These are phyloP conservation scores for Sclerotinia spermophila DNA, from an alignment of 2,329 filamentous ascomycete species.

Conservation along the genomic window DNA sequence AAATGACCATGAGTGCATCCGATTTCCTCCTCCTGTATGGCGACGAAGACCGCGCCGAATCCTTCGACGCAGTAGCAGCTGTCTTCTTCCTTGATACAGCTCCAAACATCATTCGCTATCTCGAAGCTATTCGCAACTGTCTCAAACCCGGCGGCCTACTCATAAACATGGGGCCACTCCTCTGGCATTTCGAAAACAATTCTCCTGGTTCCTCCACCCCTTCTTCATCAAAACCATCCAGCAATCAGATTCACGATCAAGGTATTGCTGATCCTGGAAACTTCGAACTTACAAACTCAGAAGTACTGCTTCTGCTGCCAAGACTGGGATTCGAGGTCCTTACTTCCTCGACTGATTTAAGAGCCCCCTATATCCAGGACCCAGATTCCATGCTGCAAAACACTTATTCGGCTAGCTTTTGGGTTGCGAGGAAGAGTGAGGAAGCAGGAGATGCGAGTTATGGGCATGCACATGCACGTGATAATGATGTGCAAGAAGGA, in stretches of 20 bases:
- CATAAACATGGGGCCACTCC: constrained; percentile 83
- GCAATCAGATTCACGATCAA: constrained; percentile 36
- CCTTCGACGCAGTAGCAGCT: constrained; percentile 79
- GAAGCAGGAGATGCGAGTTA: neutral
- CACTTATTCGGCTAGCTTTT: constrained; percentile 74
- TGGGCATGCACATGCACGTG: neutral
- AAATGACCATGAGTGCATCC: constrained; percentile 89
- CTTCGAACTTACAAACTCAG: constrained; percentile 85
- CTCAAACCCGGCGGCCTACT: constrained; percentile 75
- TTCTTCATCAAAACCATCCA: constrained; percentile 42
- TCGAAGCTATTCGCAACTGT: constrained; percentile 77
- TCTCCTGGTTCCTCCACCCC: constrained; percentile 48
- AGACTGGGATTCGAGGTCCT: constrained; percentile 75
- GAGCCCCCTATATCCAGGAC: constrained; percentile 85
- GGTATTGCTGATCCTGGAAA: constrained; percentile 87
- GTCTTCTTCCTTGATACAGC: constrained; percentile 98
- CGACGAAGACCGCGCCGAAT: constrained; percentile 54
- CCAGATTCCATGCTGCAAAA: constrained; percentile 80
- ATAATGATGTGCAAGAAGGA: neutral
- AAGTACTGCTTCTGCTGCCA: constrained; percentile 73
- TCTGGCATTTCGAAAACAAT: constrained; percentile 93
- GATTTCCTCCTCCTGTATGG: constrained; percentile 89
- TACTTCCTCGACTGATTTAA: constrained; percentile 53
- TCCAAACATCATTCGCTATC: constrained; percentile 85
- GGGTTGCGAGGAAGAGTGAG: constrained; percentile 72